phyloP scores from a whole-genome alignment of 129 eudicot species.

The Chrysanthemum lavandulifolium region DNA sequence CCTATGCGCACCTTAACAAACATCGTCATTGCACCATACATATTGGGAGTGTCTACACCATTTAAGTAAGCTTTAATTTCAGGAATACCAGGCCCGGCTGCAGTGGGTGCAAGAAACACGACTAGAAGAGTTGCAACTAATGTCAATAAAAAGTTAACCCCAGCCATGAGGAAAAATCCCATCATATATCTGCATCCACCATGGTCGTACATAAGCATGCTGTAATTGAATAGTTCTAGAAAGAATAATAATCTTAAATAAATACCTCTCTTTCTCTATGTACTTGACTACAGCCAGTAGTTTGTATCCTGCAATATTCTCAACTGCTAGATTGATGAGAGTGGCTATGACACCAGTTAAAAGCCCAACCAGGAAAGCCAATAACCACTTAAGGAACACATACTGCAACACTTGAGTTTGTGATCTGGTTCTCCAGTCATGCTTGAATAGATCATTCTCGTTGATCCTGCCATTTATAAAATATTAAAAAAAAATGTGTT shows the following conservation, averaged over 20 bases:
- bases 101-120: slow-evolving; percentile 88
- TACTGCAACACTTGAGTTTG: slow-evolving; percentile 79
- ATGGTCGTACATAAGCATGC: background rate
- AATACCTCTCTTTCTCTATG: slow-evolving; percentile 60
- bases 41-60: slow-evolving; percentile 91
- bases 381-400: slow-evolving; percentile 73
- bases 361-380: slow-evolving; percentile 88
- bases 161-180: slow-evolving; percentile 65
- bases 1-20: slow-evolving; percentile 66
- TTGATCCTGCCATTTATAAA: slow-evolving; percentile 57
- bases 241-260: background rate
- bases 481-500: background rate
- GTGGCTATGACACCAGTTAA: slow-evolving; percentile 79
- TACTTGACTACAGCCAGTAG: slow-evolving; percentile 56
- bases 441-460: slow-evolving; percentile 96
- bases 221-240: slow-evolving; percentile 3
- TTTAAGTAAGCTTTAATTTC: slow-evolving; percentile 95
- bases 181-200: slow-evolving; percentile 68
- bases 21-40: slow-evolving; percentile 82
- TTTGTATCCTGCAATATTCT: slow-evolving; percentile 93
- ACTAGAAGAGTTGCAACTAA: slow-evolving; percentile 58
- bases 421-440: slow-evolving; percentile 98
- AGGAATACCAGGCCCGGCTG: slow-evolving; percentile 98
- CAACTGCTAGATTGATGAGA: slow-evolving; percentile 91
- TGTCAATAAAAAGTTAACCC: slow-evolving; percentile 63